Evolutionary conservation across 208 protist species (phyloP).

Genomic region (Acanthamoeba triangularis): DNA sequence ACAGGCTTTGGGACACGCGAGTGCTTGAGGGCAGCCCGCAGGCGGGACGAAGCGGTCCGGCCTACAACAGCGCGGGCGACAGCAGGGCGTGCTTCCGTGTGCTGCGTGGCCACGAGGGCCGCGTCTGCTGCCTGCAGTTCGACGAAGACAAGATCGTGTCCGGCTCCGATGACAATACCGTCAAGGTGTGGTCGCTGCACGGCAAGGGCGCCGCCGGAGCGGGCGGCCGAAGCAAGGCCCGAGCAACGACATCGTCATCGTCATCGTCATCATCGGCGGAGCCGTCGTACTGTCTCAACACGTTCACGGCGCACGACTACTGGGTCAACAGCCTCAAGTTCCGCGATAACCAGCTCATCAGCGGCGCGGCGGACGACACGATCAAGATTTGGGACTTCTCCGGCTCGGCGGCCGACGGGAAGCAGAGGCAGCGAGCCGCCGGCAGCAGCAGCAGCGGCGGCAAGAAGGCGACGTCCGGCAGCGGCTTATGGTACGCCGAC

Average conservation of each 20-base stretch:
- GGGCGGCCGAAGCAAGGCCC: not conserved
- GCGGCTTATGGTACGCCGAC: constrained; percentile 37
- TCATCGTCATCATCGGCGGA: not conserved
- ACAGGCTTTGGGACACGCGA: constrained; percentile 25
- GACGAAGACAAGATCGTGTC: constrained; percentile 64
- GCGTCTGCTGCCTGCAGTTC: constrained; percentile 56
- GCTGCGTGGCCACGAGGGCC: constrained; percentile 14
- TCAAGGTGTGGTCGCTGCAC: constrained; percentile 53
- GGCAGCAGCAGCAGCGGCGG: not conserved
- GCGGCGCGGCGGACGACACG: constrained; percentile 38
- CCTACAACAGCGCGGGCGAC: not conserved
- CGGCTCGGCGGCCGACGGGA: not conserved
- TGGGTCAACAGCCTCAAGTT: constrained; percentile 56
- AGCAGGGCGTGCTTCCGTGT: not conserved
- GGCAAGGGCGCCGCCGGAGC: not conserved
- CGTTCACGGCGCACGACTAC: constrained; percentile 47
- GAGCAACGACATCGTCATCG: not conserved
- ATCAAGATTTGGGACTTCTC: constrained; percentile 55
- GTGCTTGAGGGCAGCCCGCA: not conserved
- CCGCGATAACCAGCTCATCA: constrained; percentile 10
- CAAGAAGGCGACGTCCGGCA: not conserved
- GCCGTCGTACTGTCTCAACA: constrained; percentile 35
- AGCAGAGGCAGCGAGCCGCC: not conserved
- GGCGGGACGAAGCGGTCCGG: not conserved
- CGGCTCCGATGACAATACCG: constrained; percentile 50